Base-by-base conservation (phyloP, 176 grass and related monocot species). In the Avena atlantica region DNA sequence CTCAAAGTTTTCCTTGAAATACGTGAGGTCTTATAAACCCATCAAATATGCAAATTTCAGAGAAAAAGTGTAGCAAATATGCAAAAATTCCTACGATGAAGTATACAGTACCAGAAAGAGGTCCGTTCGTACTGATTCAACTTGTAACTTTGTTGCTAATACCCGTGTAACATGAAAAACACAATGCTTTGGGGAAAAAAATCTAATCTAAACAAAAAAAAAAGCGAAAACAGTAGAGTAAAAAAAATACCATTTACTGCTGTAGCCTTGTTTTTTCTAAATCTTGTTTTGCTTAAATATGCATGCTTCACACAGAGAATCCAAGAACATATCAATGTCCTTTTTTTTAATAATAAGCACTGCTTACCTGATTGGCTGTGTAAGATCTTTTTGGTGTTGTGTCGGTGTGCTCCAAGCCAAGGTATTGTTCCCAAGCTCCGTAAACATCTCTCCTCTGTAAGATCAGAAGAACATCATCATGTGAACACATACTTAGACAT, bases 371-470 rank as follows among this genome's bases (percentile, higher is more conserved):
- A 91, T 95, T 92, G 17, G 86, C 80, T 50, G 93, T 82, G 81
- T 95, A 85, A 51, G 90, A 92, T 62, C 90, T 86, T 87, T 91
- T 95, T 4, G 90, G 91, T 74, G 88, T 65, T 70, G 90, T 90
- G 68, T 92, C 93, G 58, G 91, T 84, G 50, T 95, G 94, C 74
- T 95, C 94, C 72, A 95, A 86, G 29, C 94, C 94, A 86, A 95
- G 89, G 62, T 93, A 95, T 59, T 95, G 94, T 76, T 93, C 94
- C 94, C 94, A 95, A 71, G 89, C 94, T 66, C 91, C 94, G 2
- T 95, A 95, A 58, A 91, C 88, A 16, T 95, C 89, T 81, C 87
- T 93, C 55, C 85, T 76, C 89, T 95, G 69, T 78, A 84, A 31
- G 29, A 78, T 87, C 37, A 66, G 52, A 88, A 83, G 27, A 69